These are phyloP conservation scores for Astrocystis sublimbata DNA, from an alignment of 495 filamentous ascomycete species.

Conservation along the genomic window DNA sequence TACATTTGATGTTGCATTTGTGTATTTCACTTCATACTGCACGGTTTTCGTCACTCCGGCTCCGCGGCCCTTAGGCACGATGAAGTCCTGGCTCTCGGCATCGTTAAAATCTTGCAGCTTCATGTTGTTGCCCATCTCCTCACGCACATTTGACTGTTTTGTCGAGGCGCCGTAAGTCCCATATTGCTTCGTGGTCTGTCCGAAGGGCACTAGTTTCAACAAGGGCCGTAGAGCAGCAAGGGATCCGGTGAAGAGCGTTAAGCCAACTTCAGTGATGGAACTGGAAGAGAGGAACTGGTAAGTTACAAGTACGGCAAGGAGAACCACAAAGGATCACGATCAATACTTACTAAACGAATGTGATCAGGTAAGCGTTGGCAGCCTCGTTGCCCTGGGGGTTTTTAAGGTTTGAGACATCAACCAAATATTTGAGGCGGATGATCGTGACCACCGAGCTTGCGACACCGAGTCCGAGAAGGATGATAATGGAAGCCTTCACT, in stretches of 20 bases:
- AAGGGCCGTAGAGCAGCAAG: conserved; percentile 21
- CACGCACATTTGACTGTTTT: conserved; percentile 11
- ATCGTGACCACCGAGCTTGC: conserved; percentile 19
- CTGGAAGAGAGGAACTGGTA: not conserved
- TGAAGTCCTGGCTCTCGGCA: conserved; percentile 19
- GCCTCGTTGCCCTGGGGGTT: conserved; percentile 13
- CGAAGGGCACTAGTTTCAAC: conserved; percentile 20
- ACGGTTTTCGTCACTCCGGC: conserved; percentile 18
- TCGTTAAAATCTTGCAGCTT: conserved; percentile 21
- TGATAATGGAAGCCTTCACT: conserved; percentile 16
- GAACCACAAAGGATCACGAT: no score
- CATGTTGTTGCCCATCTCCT: conserved; percentile 19
- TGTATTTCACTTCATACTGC: conserved; percentile 21
- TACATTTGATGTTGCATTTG: conserved; percentile 18
- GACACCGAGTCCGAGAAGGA: conserved; percentile 16
- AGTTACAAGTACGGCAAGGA: not conserved
- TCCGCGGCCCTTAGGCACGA: conserved; percentile 19
- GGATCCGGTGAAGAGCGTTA: conserved; percentile 22
- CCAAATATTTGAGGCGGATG: conserved; percentile 18
- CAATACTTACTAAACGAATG: conserved; percentile 19
- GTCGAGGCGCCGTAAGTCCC: conserved; percentile 9
- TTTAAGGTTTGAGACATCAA: conserved; percentile 14
- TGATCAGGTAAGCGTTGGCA: conserved; percentile 16
- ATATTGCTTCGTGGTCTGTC: conserved; percentile 16
- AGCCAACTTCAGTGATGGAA: conserved; percentile 21